These are phyloP conservation scores for Cinnamomum micranthum DNA, from an alignment of 164 flowering plant species.

Conservation along the genomic window DNA sequence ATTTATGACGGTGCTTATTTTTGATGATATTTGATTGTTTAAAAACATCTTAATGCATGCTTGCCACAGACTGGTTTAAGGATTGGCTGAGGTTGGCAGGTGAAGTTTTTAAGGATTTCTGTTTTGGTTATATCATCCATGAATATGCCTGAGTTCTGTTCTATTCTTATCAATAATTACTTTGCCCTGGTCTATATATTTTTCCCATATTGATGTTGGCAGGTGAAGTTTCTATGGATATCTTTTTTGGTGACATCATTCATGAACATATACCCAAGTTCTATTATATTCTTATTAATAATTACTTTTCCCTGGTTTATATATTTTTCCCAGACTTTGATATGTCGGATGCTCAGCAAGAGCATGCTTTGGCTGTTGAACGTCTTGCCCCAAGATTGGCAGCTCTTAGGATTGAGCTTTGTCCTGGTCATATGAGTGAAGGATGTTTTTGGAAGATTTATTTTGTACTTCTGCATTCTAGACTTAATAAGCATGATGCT, in stretches of 20 bases:
- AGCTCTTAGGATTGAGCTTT: conserved; percentile 92
- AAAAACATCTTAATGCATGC: background rate
- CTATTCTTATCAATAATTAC: background rate
- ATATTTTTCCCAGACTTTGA: conserved; percentile 60
- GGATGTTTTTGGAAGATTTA: conserved; percentile 96
- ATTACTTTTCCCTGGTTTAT: background rate
- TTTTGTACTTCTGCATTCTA: conserved; percentile 89
- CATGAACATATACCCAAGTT: background rate
- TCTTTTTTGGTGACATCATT: no score
- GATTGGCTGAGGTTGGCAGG: background rate
- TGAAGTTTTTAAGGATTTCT: background rate
- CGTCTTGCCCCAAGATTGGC: conserved; percentile 79
- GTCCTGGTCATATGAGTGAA: conserved; percentile 83
- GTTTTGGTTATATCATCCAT: background rate
- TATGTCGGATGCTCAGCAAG: conserved; percentile 74
- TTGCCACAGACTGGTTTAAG: background rate
- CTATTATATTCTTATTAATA: background rate
- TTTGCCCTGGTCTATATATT: background rate
- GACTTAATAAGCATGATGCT: conserved; percentile 72
- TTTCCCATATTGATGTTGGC: conserved; percentile 42
- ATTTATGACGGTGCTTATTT: background rate
- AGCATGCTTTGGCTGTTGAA: conserved; percentile 81
- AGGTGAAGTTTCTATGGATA: no score
- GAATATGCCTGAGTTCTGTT: background rate
- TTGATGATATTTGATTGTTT: no score